These are phyloP conservation scores for Cladorrhinum samala DNA, from an alignment of 495 filamentous ascomycete genomes.

Conservation along the genomic window DNA sequence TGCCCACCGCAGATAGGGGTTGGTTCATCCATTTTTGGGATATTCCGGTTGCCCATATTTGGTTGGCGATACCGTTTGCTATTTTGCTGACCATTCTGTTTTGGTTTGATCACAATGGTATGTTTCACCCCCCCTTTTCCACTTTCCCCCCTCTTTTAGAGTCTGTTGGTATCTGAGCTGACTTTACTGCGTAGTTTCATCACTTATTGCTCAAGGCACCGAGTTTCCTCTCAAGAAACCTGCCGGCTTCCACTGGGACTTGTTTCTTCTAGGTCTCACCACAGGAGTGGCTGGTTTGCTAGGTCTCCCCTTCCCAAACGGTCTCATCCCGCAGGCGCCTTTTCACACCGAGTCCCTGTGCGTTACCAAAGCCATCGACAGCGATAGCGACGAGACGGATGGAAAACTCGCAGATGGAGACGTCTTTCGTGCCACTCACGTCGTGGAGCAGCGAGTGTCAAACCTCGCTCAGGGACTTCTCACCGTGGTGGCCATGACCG, in stretches of 20 bases:
- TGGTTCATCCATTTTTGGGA: slow-evolving; percentile 94
- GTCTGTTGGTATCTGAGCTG: not conserved
- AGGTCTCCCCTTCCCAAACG: slow-evolving; percentile 87
- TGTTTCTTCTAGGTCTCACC: slow-evolving; percentile 86
- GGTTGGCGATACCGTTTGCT: slow-evolving; percentile 84
- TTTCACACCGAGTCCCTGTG: slow-evolving; percentile 86
- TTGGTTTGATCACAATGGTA: slow-evolving; percentile 89
- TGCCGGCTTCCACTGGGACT: slow-evolving; percentile 92
- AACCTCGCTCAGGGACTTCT: slow-evolving; percentile 81
- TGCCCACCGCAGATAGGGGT: slow-evolving; percentile 66
- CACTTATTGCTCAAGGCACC: slow-evolving; percentile 84
- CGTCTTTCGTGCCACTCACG: slow-evolving; percentile 57
- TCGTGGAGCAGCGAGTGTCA: slow-evolving; percentile 86
- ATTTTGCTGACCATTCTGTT: slow-evolving; percentile 82
- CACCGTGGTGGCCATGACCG: slow-evolving; percentile 81
- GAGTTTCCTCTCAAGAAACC: slow-evolving; percentile 90
- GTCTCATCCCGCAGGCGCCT: slow-evolving; percentile 86
- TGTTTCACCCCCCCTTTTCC: slow-evolving; percentile 6
- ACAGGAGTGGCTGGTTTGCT: slow-evolving; percentile 78
- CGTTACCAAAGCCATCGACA: slow-evolving; percentile 55
- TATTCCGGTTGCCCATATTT: slow-evolving; percentile 65
- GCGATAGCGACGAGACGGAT: slow-evolving; percentile 37
- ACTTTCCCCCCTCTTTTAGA: no score
- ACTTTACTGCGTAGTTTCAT: slow-evolving; percentile 53
- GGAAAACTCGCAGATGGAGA: slow-evolving; percentile 51